Conservation (phyloP, 495 filamentous ascomycete species). For the Penicillium pulvis region DNA sequence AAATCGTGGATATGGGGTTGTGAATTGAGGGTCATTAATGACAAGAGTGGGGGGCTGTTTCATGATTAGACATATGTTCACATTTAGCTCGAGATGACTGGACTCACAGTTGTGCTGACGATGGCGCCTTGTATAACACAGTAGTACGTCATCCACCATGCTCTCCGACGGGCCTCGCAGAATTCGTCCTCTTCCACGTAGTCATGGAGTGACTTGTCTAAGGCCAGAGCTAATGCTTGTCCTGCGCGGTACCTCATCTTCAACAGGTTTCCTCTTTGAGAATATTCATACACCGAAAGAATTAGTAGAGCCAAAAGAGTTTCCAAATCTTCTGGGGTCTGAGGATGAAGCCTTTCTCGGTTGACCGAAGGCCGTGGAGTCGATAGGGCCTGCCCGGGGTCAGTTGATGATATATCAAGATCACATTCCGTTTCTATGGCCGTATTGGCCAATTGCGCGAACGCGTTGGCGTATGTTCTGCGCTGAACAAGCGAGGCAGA, state of each 20-base stretch:
- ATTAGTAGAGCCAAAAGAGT: slow-evolving; percentile 56
- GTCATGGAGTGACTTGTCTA: slow-evolving; percentile 54
- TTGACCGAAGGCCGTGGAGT: slow-evolving; percentile 42
- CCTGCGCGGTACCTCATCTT: slow-evolving; percentile 63
- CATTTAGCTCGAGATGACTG: not conserved
- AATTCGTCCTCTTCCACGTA: slow-evolving; percentile 47
- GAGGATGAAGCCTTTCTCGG: slow-evolving; percentile 53
- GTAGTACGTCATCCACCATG: slow-evolving; percentile 69
- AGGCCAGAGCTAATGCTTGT: slow-evolving; percentile 56
- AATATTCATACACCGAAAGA: slow-evolving; percentile 62
- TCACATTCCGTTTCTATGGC: slow-evolving; percentile 60
- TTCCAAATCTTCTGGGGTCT: slow-evolving; percentile 55
- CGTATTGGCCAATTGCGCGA: slow-evolving; percentile 55
- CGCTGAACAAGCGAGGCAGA: slow-evolving; percentile 49
- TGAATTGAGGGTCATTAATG: slow-evolving; percentile 58
- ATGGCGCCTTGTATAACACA: slow-evolving; percentile 62
- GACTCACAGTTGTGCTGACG: slow-evolving; percentile 58
- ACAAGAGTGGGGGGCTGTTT: slow-evolving; percentile 53
- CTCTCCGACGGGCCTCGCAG: slow-evolving; percentile 56
- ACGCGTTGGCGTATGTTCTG: slow-evolving; percentile 55
- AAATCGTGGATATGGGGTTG: slow-evolving; percentile 56
- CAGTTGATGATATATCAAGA: slow-evolving; percentile 53
- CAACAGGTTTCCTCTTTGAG: slow-evolving; percentile 60
- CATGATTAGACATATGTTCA: not conserved
- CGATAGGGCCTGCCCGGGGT: slow-evolving; percentile 55